Percentiles rank a stretch among this genome's conserved stretches.
These are phyloP conservation scores for Sporisorium graminicola DNA, from an alignment of 1,284 basidiomycete species.

Conservation along the genomic window DNA sequence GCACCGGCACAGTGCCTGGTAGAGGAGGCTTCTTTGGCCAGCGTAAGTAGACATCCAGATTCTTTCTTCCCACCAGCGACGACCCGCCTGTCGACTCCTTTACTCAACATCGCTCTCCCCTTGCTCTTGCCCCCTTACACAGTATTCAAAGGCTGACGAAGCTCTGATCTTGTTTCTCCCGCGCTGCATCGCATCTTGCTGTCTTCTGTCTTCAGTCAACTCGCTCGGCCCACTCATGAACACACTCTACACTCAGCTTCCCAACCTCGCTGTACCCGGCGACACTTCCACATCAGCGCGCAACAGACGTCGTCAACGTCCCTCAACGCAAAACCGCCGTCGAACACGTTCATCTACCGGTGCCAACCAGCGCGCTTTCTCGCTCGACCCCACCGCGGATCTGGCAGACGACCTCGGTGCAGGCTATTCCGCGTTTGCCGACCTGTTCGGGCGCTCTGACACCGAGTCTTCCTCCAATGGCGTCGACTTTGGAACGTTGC, in stretches of 20 bases:
- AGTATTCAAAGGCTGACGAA: constrained; percentile 41
- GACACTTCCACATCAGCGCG: constrained; percentile 9
- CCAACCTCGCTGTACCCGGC: constrained; percentile 13
- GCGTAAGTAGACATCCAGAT: constrained; percentile 28
- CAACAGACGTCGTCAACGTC: constrained; percentile 10
- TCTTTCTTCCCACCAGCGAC: not conserved
- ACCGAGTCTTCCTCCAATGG: constrained; percentile 3
- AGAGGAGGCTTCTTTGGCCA: constrained; percentile 35
- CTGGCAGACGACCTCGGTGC: constrained; percentile 34
- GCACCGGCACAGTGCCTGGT: constrained; percentile 29
- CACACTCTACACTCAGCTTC: constrained; percentile 42
- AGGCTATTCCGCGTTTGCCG: constrained; percentile 39
- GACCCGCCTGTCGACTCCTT: not conserved
- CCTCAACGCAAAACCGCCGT: constrained; percentile 18
- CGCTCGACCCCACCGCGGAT: constrained; percentile 16
- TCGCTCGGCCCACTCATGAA: constrained; percentile 39
- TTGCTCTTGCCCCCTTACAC: not conserved
- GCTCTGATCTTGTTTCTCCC: not conserved
- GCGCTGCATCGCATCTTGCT: not conserved
- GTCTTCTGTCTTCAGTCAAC: constrained; percentile 26
- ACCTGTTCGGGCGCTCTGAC: constrained; percentile 29
- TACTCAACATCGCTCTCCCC: not conserved
- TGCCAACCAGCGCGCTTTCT: constrained; percentile 19
- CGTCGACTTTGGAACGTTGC: constrained; percentile 36
- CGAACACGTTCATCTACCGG: constrained; percentile 21